Evolutionary conservation across 192 early-diverging fungal genomes (phyloP).

Genomic region (Linnemannia hyalina): DNA sequence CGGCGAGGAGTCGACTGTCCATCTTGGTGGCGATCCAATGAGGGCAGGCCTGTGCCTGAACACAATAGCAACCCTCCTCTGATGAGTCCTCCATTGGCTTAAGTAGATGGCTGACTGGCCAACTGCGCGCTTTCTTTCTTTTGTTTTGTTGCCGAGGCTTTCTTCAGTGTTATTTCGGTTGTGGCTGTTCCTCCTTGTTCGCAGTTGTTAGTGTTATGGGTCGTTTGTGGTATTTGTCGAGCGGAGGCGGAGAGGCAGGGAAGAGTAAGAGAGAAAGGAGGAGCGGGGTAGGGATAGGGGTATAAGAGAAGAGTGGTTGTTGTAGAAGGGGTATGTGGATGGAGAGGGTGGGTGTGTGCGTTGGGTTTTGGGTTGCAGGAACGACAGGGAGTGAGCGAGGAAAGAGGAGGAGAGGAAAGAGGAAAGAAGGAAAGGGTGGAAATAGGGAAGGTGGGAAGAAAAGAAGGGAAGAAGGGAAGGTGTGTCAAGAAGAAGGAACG

Average conservation of each 20-base stretch:
- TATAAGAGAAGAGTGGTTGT: neutral
- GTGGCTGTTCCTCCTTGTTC: neutral
- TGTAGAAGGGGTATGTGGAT: too few relatives aligned
- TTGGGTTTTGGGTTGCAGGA: neutral
- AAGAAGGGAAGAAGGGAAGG: neutral
- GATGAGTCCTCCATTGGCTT: constrained; percentile 38
- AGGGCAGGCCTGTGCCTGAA: constrained; percentile 46
- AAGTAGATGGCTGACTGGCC: neutral
- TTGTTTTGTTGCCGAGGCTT: neutral
- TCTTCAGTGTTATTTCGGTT: neutral
- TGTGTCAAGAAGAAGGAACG: neutral
- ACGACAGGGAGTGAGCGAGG: neutral
- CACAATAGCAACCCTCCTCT: constrained; percentile 52
- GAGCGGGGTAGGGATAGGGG: neutral
- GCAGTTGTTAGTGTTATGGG: neutral
- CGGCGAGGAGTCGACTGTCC: constrained; percentile 32
- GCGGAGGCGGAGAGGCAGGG: neutral
- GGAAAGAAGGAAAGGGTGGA: neutral
- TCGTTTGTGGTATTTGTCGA: neutral
- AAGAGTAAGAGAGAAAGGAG: neutral
- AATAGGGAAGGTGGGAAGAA: neutral
- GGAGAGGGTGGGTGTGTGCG: neutral
- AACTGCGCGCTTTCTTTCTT: neutral
- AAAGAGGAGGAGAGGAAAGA: neutral
- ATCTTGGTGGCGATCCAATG: constrained; percentile 50